Percentiles rank a stretch among this genome's conserved stretches.
Conservation (phyloP, 83 land plant species). For the Picea abies region DNA sequence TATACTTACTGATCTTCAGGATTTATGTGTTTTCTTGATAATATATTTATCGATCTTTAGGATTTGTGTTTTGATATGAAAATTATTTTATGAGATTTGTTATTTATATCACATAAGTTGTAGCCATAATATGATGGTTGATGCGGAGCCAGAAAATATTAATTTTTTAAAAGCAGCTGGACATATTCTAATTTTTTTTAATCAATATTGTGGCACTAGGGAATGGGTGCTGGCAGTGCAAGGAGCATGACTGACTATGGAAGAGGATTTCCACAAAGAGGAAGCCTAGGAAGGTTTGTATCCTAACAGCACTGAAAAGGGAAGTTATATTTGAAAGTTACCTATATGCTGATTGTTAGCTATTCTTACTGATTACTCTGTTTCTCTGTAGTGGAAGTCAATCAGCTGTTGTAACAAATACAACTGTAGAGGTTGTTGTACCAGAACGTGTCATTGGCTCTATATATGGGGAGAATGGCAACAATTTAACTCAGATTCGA, state of each 20-base stretch:
- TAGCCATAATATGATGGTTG: too few relatives aligned
- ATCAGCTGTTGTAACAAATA: slow-evolving; percentile 57
- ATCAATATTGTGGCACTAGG: too few relatives aligned
- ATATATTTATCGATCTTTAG: too few relatives aligned
- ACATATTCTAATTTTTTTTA: too few relatives aligned
- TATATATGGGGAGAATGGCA: slow-evolving; percentile 73
- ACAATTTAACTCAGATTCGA: slow-evolving; percentile 55
- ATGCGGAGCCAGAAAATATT: too few relatives aligned
- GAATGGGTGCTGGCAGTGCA: too few relatives aligned
- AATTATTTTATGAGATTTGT: too few relatives aligned
- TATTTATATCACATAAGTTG: too few relatives aligned
- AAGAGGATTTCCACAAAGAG: slow-evolving; percentile 18
- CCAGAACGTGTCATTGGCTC: slow-evolving; percentile 59
- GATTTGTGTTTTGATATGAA: too few relatives aligned
- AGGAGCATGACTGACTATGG: slow-evolving; percentile 10
- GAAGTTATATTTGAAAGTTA: neutral
- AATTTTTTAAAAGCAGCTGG: too few relatives aligned
- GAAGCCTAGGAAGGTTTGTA: slow-evolving; percentile 15
- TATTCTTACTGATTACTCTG: neutral
- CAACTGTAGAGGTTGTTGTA: slow-evolving; percentile 72
- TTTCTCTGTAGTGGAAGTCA: slow-evolving; percentile 40
- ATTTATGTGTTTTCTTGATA: too few relatives aligned
- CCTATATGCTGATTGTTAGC: neutral
- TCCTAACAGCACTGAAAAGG: neutral
- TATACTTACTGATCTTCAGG: too few relatives aligned